Evolutionary conservation across 257 asterid species (phyloP).

Genomic region (Solanum commersonii): DNA sequence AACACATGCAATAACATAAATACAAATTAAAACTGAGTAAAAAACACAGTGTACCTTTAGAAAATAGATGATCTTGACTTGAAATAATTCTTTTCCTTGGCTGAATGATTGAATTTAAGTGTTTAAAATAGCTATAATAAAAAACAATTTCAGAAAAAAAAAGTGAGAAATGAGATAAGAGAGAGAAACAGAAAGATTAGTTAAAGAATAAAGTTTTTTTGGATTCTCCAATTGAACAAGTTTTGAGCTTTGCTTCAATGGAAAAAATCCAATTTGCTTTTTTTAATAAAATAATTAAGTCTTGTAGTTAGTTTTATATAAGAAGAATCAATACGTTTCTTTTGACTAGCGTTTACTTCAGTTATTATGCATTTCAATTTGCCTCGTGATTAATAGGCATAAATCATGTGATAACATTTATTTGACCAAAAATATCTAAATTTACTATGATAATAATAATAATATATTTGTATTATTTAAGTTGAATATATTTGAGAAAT

Average conservation of each 20-base stretch:
- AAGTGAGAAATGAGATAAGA: not conserved
- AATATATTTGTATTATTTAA: not conserved
- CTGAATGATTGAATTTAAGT: not conserved
- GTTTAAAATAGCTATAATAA: not conserved
- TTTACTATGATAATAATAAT: not conserved
- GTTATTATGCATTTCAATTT: not conserved
- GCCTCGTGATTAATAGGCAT: conserved; percentile 12
- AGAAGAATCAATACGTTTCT: conserved; percentile 27
- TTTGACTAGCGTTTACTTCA: not conserved
- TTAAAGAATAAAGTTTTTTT: not conserved
- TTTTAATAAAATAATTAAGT: not conserved
- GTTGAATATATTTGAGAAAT: not conserved
- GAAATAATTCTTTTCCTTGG: not conserved
- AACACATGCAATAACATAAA: not conserved
- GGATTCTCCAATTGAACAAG: not conserved
- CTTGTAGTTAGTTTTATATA: not conserved
- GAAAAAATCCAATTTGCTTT: not conserved
- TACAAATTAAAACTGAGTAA: not conserved
- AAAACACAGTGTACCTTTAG: not conserved
- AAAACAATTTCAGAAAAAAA: not conserved
- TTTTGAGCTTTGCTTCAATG: not conserved
- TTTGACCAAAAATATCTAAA: not conserved
- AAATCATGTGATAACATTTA: conserved; percentile 48
- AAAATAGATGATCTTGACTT: conserved; percentile 1
- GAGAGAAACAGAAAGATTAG: not conserved